Evolutionary conservation across 345 rosid genomes (phyloP).

Genomic region (Eucalyptus leucophloia): DNA sequence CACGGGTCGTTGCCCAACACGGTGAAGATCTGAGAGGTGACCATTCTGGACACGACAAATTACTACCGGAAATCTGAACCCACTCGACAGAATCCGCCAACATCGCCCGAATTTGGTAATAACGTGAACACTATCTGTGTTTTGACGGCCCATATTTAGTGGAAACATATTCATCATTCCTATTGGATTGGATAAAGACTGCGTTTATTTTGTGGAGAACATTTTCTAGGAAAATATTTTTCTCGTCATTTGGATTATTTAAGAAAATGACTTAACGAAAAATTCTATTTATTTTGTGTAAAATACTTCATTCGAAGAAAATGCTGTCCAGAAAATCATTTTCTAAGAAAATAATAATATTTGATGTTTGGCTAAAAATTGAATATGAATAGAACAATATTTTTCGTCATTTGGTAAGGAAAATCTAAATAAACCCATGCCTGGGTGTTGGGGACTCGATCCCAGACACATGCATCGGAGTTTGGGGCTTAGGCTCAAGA

Average conservation of each 20-base stretch:
- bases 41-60: not conserved
- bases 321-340: too few relatives aligned
- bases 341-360: too few relatives aligned
- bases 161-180: not conserved
- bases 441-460: not conserved
- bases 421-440: not conserved
- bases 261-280: not conserved
- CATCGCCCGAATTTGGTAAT: not conserved
- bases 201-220: too few relatives aligned
- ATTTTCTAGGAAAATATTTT: too few relatives aligned
- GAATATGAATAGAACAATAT: too few relatives aligned
- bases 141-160: not conserved
- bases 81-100: not conserved
- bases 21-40: not conserved
- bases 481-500: not conserved
- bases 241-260: too few relatives aligned
- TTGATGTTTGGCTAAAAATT: too few relatives aligned
- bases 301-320: too few relatives aligned
- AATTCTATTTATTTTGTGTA: not conserved
- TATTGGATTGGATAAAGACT: not conserved
- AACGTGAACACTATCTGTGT: not conserved
- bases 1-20: not conserved
- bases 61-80: not conserved
- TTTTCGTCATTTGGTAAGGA: not conserved
- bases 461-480: not conserved